phyloP scores from a whole-genome alignment of 2,329 filamentous ascomycete species.

The Magnaporthales sp. region DNA sequence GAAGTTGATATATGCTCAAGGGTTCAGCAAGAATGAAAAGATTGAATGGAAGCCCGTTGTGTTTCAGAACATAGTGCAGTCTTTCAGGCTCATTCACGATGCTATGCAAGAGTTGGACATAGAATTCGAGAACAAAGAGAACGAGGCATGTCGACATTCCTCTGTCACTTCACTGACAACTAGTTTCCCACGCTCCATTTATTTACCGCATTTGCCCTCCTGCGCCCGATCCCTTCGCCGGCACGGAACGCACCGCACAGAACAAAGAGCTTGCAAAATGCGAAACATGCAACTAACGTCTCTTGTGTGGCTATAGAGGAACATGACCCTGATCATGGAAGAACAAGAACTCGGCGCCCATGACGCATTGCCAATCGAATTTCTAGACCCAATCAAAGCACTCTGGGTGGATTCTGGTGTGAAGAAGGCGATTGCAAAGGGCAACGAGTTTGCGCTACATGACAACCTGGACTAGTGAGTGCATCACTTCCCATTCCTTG shows the following conservation, averaged over 20 bases:
- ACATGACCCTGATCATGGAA: conserved; percentile 67
- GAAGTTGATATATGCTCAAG: conserved; percentile 92
- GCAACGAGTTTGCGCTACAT: conserved; percentile 93
- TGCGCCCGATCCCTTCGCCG: neutral
- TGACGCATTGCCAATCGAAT: conserved; percentile 70
- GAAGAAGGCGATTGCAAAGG: conserved; percentile 79
- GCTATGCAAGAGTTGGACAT: conserved; percentile 84
- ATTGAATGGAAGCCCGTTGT: conserved; percentile 93
- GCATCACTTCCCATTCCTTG: neutral
- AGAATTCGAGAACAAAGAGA: conserved; percentile 68
- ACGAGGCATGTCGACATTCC: conserved; percentile 56
- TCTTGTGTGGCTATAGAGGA: conserved; percentile 45
- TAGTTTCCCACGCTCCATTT: neutral
- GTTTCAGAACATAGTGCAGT: conserved; percentile 89
- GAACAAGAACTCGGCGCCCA: conserved; percentile 78
- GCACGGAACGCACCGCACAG: neutral
- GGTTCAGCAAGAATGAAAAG: conserved; percentile 82
- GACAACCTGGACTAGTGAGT: conserved; percentile 91
- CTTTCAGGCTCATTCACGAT: conserved; percentile 81
- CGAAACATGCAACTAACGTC: neutral
- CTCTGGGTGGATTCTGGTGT: conserved; percentile 82
- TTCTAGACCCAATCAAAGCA: conserved; percentile 70
- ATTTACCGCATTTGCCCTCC: neutral
- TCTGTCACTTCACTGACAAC: conserved; percentile 2
- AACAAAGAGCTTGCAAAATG: neutral